A percentile compares a stretch with the other conserved stretches of the same genome.
phyloP scores from a whole-genome alignment of 2,329 filamentous ascomycete genomes.

The Hypomyces perniciosus region DNA sequence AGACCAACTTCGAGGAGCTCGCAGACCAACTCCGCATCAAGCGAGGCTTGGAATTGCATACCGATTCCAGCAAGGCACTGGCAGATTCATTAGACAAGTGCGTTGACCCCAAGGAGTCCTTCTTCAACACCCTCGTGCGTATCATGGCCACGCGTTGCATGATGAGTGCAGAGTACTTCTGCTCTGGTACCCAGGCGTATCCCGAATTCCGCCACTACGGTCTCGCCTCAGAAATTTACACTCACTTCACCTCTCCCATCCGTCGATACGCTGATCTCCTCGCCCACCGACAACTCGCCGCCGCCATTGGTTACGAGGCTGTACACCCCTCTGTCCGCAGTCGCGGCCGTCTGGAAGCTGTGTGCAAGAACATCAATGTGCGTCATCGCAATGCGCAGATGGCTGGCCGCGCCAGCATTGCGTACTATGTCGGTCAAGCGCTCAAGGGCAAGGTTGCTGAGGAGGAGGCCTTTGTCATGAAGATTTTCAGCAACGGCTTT shows the following conservation, averaged over 20 bases:
- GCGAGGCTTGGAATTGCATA: slow-evolving; percentile 69
- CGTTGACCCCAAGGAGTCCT: slow-evolving; percentile 72
- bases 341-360: slow-evolving; percentile 78
- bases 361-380: slow-evolving; percentile 98
- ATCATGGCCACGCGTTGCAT: slow-evolving; percentile 98
- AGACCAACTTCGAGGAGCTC: slow-evolving; percentile 94
- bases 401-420: slow-evolving; percentile 86
- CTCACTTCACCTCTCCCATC: slow-evolving; percentile 96
- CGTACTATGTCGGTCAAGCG: slow-evolving; percentile 97
- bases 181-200: slow-evolving; percentile 84
- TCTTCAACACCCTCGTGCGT: slow-evolving; percentile 97
- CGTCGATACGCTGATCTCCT: slow-evolving; percentile 95
- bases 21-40: slow-evolving; percentile 86
- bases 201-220: slow-evolving; percentile 97
- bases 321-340: slow-evolving; percentile 77
- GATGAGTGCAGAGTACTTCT: slow-evolving; percentile 99
- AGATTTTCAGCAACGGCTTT: slow-evolving; percentile 94
- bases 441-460: slow-evolving; percentile 70
- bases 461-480: slow-evolving; percentile 94
- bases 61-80: slow-evolving; percentile 85
- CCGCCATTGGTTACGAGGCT: slow-evolving; percentile 87
- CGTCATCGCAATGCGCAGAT: slow-evolving; percentile 96
- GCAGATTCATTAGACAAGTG: slow-evolving; percentile 88
- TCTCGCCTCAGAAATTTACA: slow-evolving; percentile 94
- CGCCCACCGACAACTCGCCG: slow-evolving; percentile 88